Conservation (phyloP, 208 protist genomes). For the Crithidia bombi region DNA sequence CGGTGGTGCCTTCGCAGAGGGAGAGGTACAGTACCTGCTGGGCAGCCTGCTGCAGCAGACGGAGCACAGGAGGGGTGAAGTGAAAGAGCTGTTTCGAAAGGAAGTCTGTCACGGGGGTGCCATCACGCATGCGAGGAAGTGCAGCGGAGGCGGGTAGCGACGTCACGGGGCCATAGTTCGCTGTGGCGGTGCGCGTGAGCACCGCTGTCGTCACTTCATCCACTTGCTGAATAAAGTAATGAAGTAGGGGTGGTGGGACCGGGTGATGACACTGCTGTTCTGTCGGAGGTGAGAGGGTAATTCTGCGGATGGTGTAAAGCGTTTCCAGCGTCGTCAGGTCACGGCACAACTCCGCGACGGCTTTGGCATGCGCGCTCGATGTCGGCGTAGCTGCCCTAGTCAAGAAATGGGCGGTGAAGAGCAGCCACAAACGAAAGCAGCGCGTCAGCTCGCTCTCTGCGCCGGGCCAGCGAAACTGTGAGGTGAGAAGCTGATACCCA, state of each 20-base stretch:
- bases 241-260: background rate
- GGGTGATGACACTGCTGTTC: background rate
- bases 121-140: conserved; percentile 34
- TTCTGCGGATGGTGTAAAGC: conserved; percentile 8
- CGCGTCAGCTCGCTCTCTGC: background rate
- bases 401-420: conserved; percentile 17
- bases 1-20: conserved; percentile 54
- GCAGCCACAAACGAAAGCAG: conserved; percentile 24
- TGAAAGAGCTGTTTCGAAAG: conserved; percentile 45
- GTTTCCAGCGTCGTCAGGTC: conserved; percentile 55
- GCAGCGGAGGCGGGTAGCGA: background rate
- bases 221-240: conserved; percentile 38
- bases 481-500: conserved; percentile 17
- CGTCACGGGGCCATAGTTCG: background rate
- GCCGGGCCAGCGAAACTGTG: conserved; percentile 15
- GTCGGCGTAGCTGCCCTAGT: background rate
- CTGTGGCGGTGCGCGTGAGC: background rate
- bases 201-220: conserved; percentile 37
- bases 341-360: conserved; percentile 39
- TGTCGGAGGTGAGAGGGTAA: background rate
- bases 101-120: conserved; percentile 24
- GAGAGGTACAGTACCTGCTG: conserved; percentile 48
- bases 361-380: background rate
- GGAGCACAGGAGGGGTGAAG: conserved; percentile 30
- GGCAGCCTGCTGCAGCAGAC: conserved; percentile 48